Conservation (phyloP, 148 eudicot genomes). For the Rhododendron ovatum region DNA sequence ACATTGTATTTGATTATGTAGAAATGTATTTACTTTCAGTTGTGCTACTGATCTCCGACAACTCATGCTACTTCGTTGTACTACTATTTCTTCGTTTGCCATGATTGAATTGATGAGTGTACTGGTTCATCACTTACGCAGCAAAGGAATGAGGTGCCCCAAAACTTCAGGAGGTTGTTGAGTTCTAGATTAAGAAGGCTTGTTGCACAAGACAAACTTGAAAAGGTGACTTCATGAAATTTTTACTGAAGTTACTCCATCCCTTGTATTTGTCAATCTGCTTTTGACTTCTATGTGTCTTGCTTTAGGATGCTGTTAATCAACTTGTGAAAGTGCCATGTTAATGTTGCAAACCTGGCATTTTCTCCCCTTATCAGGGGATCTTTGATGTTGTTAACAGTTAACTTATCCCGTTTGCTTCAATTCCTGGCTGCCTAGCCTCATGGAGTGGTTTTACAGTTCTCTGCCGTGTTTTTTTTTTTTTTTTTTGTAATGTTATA, state of each 20-base stretch:
- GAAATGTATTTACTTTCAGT: neutral
- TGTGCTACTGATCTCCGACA: slow-evolving; percentile 2
- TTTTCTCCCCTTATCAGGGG: neutral
- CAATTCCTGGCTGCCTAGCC: neutral
- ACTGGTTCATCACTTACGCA: slow-evolving; percentile 32
- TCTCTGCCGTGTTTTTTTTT: neutral
- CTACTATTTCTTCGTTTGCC: neutral
- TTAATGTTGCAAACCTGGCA: neutral
- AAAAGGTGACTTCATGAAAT: slow-evolving; percentile 45
- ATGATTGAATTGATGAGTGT: neutral
- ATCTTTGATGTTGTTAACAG: neutral
- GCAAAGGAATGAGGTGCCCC: slow-evolving; percentile 72
- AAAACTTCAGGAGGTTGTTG: slow-evolving; percentile 60
- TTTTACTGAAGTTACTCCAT: neutral
- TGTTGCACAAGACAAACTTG: slow-evolving; percentile 61
- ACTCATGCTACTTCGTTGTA: neutral
- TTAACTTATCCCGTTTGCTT: neutral
- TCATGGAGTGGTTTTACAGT: neutral
- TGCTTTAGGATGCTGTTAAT: neutral
- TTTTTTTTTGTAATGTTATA: neutral
- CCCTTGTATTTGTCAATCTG: neutral
- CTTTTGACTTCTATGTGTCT: neutral
- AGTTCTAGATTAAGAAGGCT: slow-evolving; percentile 74
- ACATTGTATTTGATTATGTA: neutral
- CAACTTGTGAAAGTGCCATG: neutral